These are phyloP conservation scores for Sphaerulina musiva DNA, from an alignment of 2,329 filamentous ascomycete genomes.

Conservation along the genomic window DNA sequence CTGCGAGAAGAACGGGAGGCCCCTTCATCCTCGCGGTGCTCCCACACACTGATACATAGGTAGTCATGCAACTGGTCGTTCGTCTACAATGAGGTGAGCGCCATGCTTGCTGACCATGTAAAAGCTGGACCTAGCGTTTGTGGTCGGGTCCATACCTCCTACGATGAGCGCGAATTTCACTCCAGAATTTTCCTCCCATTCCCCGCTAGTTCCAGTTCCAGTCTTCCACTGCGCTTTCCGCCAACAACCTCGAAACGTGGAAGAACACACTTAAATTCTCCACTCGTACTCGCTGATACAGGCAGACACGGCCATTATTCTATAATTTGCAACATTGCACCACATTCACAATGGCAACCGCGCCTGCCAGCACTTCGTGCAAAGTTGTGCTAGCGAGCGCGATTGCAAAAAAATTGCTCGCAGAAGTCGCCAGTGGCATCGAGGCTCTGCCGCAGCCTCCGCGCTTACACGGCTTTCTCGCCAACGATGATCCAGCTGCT, in stretches of 20 bases:
- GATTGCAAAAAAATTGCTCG: constrained; percentile 74
- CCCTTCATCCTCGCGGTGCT: too few species aligned
- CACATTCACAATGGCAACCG: neutral
- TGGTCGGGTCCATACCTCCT: too few species aligned
- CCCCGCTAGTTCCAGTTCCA: neutral
- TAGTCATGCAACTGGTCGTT: too few species aligned
- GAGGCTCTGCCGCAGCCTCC: constrained; percentile 66
- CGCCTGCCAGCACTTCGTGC: constrained; percentile 49
- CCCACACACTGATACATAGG: too few species aligned
- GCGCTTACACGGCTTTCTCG: constrained; percentile 81
- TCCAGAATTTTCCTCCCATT: too few species aligned
- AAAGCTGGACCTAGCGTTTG: too few species aligned
- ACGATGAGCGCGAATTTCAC: too few species aligned
- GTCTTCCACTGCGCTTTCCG: neutral
- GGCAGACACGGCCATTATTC: neutral
- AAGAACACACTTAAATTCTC: neutral
- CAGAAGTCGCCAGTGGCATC: constrained; percentile 70
- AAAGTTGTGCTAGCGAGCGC: constrained; percentile 87
- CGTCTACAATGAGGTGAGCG: too few species aligned
- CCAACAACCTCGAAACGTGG: neutral
- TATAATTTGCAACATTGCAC: neutral
- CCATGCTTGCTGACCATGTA: too few species aligned
- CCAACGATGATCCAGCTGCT: constrained; percentile 84
- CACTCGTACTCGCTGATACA: neutral
- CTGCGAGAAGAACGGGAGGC: too few species aligned